Evolutionary conservation across 306 rosid genomes (phyloP).

Genomic region (Luffa acutangula): DNA sequence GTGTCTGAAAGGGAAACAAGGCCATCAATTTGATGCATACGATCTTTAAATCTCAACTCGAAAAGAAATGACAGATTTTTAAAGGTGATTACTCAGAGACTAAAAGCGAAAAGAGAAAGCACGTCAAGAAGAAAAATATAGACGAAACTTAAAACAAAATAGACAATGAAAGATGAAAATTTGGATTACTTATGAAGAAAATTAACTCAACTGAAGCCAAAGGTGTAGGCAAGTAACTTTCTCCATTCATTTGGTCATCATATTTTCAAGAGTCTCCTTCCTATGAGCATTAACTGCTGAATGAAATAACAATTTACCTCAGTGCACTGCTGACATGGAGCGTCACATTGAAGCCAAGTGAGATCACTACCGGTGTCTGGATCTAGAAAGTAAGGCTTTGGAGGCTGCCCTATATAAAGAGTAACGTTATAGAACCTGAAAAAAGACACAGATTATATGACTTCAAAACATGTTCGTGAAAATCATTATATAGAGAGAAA

Average conservation of each 20-base stretch:
- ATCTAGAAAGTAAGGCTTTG: conserved; percentile 82
- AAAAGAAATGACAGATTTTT: not conserved
- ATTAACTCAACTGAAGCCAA: not conserved
- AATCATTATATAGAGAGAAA: not conserved
- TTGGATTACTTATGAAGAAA: not conserved
- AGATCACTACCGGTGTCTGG: conserved; percentile 95
- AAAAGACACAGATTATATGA: conserved; percentile 8
- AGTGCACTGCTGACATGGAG: conserved; percentile 65
- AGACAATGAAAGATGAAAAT: not conserved
- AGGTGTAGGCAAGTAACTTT: not conserved
- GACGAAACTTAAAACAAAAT: not conserved
- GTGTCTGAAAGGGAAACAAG: conserved; percentile 40
- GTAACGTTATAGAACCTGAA: conserved; percentile 81
- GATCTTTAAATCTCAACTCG: not conserved
- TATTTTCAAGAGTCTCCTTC: not conserved
- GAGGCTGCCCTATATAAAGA: conserved; percentile 66
- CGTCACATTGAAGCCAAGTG: conserved; percentile 97
- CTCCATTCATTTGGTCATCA: not conserved
- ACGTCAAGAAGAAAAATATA: not conserved
- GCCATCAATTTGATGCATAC: not conserved
- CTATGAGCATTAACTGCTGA: not conserved
- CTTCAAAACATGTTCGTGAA: not conserved
- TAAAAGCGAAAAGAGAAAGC: not conserved
- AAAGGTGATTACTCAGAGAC: not conserved
- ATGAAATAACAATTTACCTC: conserved; percentile 34